Base-by-base conservation (phyloP, 257 asterid species). In the Nicotiana knightiana region DNA sequence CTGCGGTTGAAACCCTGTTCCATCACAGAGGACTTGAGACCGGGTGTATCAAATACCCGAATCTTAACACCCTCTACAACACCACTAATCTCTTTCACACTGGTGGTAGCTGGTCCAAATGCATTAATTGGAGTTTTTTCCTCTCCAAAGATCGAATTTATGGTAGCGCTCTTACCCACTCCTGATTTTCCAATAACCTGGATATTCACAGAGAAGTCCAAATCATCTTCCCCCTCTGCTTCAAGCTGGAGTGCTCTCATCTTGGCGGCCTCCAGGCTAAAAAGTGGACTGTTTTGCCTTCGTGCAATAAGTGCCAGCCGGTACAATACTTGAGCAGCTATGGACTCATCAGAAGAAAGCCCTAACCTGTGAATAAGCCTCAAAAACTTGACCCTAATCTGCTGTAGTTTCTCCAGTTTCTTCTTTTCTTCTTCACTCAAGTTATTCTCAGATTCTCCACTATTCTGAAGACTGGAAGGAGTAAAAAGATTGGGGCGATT, bases 141-240 rank as follows among this genome's bases (percentile, higher is more conserved):
- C 68, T 93, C 97, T 43, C 98, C 98, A 54, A 87, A 84, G 81
- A 96, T 83, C 8, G 99, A 92, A 83, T 96, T 96, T 84, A 96
- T 87, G 53, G 97, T 96, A 59, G 99, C 94, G 62, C 99, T 96
- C 80, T 96, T 96, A 71, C 98, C 99, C 87, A 92, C 97, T 43
- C 99, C 99, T 65, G 93, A 90, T 84, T 96, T 96, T 83, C 99
- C 99, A 86, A 96, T 89, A 87, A 88, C 97, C 85, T 92, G 88
- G 62, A 96, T 90, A 90, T 90, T 91, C 26, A 95, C 76, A 55
- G 97, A 92, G 85, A 95, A 93, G 82, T 93, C 92, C 88, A 95
- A 67, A 85, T 85, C 88, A 68, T 90, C 92, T 54, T 70, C 85
- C 66, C 83, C 91, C 64, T 81, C 92, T 26, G 89, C 81, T 88